phyloP scores from a whole-genome alignment of 2,329 filamentous ascomycete genomes.

The Alternaria sp. region DNA sequence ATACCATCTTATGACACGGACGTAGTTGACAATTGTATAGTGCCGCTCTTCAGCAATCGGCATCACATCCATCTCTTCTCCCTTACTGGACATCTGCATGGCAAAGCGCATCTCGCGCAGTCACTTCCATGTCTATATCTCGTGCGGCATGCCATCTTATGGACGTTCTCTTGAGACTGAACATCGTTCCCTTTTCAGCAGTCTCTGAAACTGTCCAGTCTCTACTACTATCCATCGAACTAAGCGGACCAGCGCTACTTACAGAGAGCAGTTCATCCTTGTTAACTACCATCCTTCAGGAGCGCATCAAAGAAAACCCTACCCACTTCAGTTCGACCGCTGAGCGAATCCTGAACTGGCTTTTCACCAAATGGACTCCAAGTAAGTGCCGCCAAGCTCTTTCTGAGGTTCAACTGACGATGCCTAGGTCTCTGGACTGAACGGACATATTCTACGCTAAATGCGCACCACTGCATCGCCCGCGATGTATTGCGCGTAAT shows the following conservation, averaged over 20 bases:
- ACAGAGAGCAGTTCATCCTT: slow-evolving; percentile 81
- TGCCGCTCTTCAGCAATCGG: slow-evolving; percentile 41
- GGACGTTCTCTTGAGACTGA: slow-evolving; percentile 69
- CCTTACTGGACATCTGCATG: slow-evolving; percentile 75
- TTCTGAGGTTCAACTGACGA: slow-evolving; percentile 21
- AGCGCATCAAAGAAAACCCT: slow-evolving; percentile 72
- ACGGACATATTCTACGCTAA: slow-evolving; percentile 69
- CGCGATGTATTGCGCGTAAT: slow-evolving; percentile 73
- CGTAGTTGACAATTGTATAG: slow-evolving; percentile 25
- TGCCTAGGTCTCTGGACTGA: slow-evolving; percentile 62
- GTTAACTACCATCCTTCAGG: slow-evolving; percentile 73
- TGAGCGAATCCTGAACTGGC: slow-evolving; percentile 80
- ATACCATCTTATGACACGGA: not conserved
- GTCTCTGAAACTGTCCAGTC: slow-evolving; percentile 74
- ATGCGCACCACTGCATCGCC: slow-evolving; percentile 70
- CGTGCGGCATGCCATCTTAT: slow-evolving; percentile 80
- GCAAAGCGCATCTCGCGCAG: slow-evolving; percentile 74
- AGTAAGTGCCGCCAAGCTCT: slow-evolving; percentile 60
- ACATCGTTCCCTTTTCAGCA: slow-evolving; percentile 72
- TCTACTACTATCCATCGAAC: slow-evolving; percentile 78
- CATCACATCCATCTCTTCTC: slow-evolving; percentile 48
- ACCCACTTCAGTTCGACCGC: slow-evolving; percentile 72
- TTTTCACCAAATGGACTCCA: slow-evolving; percentile 82
- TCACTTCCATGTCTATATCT: slow-evolving; percentile 74
- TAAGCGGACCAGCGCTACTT: slow-evolving; percentile 79